A percentile compares a stretch with the other conserved stretches of the same genome.
These are phyloP conservation scores for Priceomyces carsonii DNA, from an alignment of 805 yeast genomes.

Conservation along the genomic window DNA sequence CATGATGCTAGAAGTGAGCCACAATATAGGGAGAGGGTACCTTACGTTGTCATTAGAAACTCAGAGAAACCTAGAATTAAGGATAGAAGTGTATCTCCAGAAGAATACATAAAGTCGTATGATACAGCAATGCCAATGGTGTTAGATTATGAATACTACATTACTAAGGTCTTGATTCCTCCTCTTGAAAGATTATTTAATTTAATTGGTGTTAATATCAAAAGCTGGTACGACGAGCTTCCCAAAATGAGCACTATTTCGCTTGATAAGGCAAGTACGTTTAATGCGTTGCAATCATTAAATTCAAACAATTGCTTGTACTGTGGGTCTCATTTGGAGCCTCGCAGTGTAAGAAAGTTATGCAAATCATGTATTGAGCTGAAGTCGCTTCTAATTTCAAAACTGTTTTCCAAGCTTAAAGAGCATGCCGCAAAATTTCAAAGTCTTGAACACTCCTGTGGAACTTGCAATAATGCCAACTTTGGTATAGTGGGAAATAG, in stretches of 20 bases:
- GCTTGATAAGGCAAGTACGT: slow-evolving; percentile 5
- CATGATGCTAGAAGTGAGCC: slow-evolving; percentile 77
- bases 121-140: slow-evolving; percentile 34
- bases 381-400: slow-evolving; percentile 35
- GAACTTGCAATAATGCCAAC: slow-evolving; percentile 20
- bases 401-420: slow-evolving; percentile 25
- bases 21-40: slow-evolving; percentile 85
- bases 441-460: slow-evolving; percentile 16
- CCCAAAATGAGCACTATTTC: slow-evolving; percentile 35
- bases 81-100: slow-evolving; percentile 81
- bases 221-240: slow-evolving; percentile 72
- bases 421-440: slow-evolving; percentile 19
- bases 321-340: slow-evolving; percentile 22
- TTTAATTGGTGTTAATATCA: slow-evolving; percentile 77
- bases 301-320: slow-evolving; percentile 20
- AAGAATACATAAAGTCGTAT: slow-evolving; percentile 54
- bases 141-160: slow-evolving; percentile 84
- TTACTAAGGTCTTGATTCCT: slow-evolving; percentile 79
- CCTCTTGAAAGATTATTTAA: slow-evolving; percentile 85
- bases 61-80: slow-evolving; percentile 57
- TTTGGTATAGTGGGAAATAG: slow-evolving; percentile 13
- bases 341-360: slow-evolving; percentile 8
- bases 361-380: slow-evolving; percentile 24
- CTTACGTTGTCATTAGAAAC: slow-evolving; percentile 73
- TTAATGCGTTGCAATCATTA: slow-evolving; percentile 14